Percentiles rank a stretch among this genome's conserved stretches.
These are phyloP conservation scores for Trichoderma arundinaceum DNA, from an alignment of 2,329 filamentous ascomycete genomes.

Conservation along the genomic window DNA sequence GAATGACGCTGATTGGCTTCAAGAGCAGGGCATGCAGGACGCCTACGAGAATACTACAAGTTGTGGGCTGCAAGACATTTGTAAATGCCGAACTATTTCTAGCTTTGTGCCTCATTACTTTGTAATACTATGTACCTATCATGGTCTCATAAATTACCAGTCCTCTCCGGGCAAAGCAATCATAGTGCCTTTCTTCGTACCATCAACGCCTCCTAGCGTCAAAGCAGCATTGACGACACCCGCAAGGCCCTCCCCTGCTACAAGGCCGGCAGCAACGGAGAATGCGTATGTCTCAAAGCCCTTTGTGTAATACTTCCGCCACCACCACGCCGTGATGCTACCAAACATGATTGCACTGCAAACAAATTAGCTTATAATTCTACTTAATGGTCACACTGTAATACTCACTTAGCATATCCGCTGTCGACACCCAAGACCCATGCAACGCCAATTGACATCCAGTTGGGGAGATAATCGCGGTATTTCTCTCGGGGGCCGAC, in stretches of 20 bases:
- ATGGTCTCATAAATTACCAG: conserved; percentile 9
- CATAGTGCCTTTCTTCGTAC: conserved; percentile 34
- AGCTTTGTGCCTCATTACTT: neutral
- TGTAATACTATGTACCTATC: neutral
- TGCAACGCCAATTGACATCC: conserved; percentile 65
- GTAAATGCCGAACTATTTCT: too few relatives aligned
- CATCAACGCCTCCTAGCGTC: conserved; percentile 45
- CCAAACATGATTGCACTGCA: conserved; percentile 60
- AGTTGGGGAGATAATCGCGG: conserved; percentile 64
- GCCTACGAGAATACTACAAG: too few relatives aligned
- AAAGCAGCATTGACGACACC: conserved; percentile 63
- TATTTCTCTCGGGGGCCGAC: conserved; percentile 59
- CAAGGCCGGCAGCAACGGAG: conserved; percentile 64
- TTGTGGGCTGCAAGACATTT: too few relatives aligned
- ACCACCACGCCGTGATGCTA: conserved; percentile 57
- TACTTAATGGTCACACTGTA: neutral
- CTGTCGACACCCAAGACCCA: conserved; percentile 62
- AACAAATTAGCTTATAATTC: neutral
- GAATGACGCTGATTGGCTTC: too few relatives aligned
- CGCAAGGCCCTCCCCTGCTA: conserved; percentile 67
- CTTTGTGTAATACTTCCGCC: conserved; percentile 57
- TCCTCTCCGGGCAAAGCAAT: conserved; percentile 35
- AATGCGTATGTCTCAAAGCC: conserved; percentile 63
- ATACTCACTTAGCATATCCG: conserved; percentile 51
- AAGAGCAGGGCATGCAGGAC: too few relatives aligned